A percentile compares a stretch with the other conserved stretches of the same genome.
Evolutionary conservation across 805 yeast genomes (phyloP).

Genomic region (Candida incommunis): DNA sequence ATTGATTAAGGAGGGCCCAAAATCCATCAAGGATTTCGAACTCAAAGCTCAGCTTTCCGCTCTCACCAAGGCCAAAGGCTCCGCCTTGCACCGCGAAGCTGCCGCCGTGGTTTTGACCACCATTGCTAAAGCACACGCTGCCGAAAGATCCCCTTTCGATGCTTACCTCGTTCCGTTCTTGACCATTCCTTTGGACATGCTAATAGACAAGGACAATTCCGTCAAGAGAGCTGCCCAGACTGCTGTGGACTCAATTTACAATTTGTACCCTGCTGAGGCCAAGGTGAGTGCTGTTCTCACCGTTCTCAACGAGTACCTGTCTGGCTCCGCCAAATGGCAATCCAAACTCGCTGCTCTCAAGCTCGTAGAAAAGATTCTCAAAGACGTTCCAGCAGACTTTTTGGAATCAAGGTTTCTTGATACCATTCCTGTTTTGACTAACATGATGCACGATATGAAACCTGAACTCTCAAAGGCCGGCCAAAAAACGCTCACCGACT

Average conservation of each 20-base stretch:
- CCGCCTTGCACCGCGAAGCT: constrained; percentile 64
- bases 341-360: constrained; percentile 70
- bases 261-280: constrained; percentile 64
- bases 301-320: constrained; percentile 45
- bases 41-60: constrained; percentile 48
- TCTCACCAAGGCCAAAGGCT: constrained; percentile 58
- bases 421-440: constrained; percentile 75
- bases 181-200: constrained; percentile 49
- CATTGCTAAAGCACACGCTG: constrained; percentile 49
- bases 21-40: constrained; percentile 47
- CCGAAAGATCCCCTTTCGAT: constrained; percentile 53
- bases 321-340: constrained; percentile 87
- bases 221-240: constrained; percentile 79
- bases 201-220: constrained; percentile 76
- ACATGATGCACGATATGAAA: constrained; percentile 87
- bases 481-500: constrained; percentile 48
- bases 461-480: constrained; percentile 90
- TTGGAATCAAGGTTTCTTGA: constrained; percentile 68
- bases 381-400: constrained; percentile 72
- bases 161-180: constrained; percentile 55
- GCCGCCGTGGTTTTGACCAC: constrained; percentile 46
- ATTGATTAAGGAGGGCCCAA: constrained; percentile 32
- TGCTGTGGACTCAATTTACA: constrained; percentile 56
- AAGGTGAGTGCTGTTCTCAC: constrained; percentile 57
- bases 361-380: constrained; percentile 57